These are phyloP conservation scores for Plasmodium gonderi DNA, from an alignment of 169 alveolate genomes.

Conservation along the genomic window DNA sequence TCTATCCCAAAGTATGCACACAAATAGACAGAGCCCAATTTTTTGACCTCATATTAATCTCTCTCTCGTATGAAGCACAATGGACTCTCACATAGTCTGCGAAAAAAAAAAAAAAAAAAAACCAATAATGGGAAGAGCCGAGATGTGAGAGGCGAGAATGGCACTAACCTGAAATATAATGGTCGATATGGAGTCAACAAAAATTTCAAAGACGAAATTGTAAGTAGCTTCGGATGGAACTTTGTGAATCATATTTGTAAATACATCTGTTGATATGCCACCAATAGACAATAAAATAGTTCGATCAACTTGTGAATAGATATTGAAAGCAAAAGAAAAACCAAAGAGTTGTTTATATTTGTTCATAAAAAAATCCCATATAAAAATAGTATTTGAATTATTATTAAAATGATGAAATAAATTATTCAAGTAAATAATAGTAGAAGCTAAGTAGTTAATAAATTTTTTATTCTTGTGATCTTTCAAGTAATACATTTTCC, in stretches of 20 bases:
- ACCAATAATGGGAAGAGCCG: not conserved
- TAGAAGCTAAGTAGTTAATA: constrained; percentile 13
- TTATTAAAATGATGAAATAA: constrained; percentile 45
- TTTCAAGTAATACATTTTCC: constrained; percentile 21
- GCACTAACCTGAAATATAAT: constrained; percentile 34
- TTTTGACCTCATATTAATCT: too few species aligned
- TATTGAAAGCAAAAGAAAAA: constrained; percentile 31
- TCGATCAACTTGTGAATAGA: not conserved
- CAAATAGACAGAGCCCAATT: too few species aligned
- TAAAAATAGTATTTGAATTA: not conserved
- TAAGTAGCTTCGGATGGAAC: not conserved
- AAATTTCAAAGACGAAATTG: constrained; percentile 34
- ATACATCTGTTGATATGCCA: constrained; percentile 24
- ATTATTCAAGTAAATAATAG: constrained; percentile 25
- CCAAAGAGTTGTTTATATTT: constrained; percentile 10
- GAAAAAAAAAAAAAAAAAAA: not conserved
- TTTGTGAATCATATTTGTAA: not conserved
- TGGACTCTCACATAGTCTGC: too few species aligned
- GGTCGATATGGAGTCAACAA: constrained; percentile 35
- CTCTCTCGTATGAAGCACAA: too few species aligned
- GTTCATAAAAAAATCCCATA: constrained; percentile 56
- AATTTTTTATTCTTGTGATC: constrained; percentile 21
- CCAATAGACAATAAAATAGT: constrained; percentile 23
- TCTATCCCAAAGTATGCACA: too few species aligned
- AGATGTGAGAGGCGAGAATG: not conserved